Evolutionary conservation across 306 rosid species (phyloP).

Genomic region (Casuarina cunninghamiana): DNA sequence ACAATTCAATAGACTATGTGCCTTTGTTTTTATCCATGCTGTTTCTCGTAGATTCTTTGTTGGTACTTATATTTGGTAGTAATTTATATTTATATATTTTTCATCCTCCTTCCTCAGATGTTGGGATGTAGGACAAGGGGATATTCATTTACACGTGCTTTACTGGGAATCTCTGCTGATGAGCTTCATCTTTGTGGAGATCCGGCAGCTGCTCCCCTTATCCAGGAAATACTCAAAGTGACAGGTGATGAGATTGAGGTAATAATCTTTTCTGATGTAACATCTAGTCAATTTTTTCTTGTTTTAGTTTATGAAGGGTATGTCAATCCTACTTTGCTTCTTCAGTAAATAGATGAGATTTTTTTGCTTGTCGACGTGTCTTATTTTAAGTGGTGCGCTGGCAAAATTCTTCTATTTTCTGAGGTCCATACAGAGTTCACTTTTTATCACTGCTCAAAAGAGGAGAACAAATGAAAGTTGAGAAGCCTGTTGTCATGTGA

Average conservation of each 20-base stretch:
- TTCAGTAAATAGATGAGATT: background rate
- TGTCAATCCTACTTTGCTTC: background rate
- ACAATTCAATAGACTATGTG: background rate
- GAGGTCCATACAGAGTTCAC: background rate
- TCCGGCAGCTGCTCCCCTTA: conserved; percentile 81
- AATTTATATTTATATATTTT: conserved; percentile 11
- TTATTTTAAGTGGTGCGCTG: background rate
- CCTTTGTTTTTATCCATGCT: background rate
- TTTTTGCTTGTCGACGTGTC: background rate
- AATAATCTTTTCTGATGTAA: conserved; percentile 24
- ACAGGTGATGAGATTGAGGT: conserved; percentile 88
- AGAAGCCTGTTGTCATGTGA: background rate
- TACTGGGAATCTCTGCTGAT: conserved; percentile 87
- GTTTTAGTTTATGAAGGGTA: background rate
- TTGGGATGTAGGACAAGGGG: conserved; percentile 84
- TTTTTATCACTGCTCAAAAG: background rate
- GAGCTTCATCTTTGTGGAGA: conserved; percentile 98
- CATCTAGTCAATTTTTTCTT: background rate
- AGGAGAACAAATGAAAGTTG: background rate
- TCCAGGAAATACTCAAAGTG: conserved; percentile 74
- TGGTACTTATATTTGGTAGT: conserved; percentile 7
- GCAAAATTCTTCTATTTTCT: background rate
- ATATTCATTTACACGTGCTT: conserved; percentile 83
- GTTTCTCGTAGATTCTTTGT: background rate
- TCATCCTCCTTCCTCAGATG: conserved; percentile 56